Base-by-base conservation (phyloP, 768 basidiomycete species). In the Lentinula aciculospora region DNA sequence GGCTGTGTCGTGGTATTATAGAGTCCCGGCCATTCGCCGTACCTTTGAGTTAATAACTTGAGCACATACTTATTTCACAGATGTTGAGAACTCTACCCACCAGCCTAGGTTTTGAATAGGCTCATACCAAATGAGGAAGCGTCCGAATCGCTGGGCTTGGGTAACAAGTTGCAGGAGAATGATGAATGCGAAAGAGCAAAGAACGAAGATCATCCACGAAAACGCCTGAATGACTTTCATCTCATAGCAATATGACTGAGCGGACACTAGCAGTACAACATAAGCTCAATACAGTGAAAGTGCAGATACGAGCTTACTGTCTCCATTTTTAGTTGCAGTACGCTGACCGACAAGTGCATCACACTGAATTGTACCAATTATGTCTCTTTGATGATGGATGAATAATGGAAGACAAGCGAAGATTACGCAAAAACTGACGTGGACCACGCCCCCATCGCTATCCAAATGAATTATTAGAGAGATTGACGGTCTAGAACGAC, bases 141-240 rank as follows among this genome's bases (percentile, higher is more conserved):
- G 74, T 25, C 85, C 85, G 62, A 80, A 76, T 53, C 71, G 69
- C 61, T 83, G 78, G 27, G 84, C 81, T 62, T 75, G 78, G 40
- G 71, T 74, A 15, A 85, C 79, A 39, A 91, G 81, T 34, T 76
- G 61, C 61, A 87, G 61, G 31, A 89, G 71, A 60, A 88, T 75
- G 57, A 77, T 58, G 64, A 89, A 73, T 58, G 82, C 85, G 58
- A 79, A 63, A 1, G 66, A 56, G 57, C 80, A 76, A 47, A 78
- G 63, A 58, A 75, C 74, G 65, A 91, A 92, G 53, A 82, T 70
- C 66, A 81, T 76, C 90, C 90, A 92, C 0, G 89, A 90, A 67
- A 92, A 81, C 2, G 86, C 88, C 62, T 90, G 81, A 32, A 89
- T 76, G 46, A 84, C 84, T 69, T 87, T 89, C 85, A 91, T 88